phyloP scores from a whole-genome alignment of 129 eudicot species.

The Pseudognaphalium luteoalbum region DNA sequence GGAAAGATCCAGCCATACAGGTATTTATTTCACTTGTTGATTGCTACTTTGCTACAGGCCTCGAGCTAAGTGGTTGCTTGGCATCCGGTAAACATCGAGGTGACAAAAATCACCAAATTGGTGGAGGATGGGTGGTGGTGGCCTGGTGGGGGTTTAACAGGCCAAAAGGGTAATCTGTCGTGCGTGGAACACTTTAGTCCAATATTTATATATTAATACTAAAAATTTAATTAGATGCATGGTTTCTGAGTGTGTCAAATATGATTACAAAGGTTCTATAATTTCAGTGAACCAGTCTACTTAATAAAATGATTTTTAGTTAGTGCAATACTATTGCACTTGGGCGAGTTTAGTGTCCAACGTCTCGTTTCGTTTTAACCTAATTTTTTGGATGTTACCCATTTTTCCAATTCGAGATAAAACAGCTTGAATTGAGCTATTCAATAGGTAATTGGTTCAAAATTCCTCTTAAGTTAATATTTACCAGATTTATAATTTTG shows the following conservation, averaged over 20 bases:
- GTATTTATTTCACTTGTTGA: conserved; percentile 36
- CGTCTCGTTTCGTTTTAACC: not conserved
- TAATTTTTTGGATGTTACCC: not conserved
- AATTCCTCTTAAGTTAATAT: not conserved
- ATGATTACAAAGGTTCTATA: not conserved
- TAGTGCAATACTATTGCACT: no score
- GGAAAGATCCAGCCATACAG: conserved; percentile 96
- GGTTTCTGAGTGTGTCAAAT: not conserved
- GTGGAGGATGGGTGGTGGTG: not conserved
- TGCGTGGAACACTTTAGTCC: not conserved
- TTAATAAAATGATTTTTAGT: no score
- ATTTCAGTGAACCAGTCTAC: not conserved
- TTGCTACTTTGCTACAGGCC: not conserved
- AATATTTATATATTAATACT: not conserved
- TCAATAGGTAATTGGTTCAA: not conserved
- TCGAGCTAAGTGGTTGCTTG: not conserved
- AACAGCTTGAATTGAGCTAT: not conserved
- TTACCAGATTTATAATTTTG: conserved; percentile 1
- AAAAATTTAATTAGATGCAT: no score
- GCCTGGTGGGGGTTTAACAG: not conserved
- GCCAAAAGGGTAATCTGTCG: not conserved
- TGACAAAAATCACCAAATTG: not conserved
- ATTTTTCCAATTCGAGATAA: not conserved
- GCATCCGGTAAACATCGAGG: not conserved
- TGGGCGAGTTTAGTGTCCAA: no score